Percentiles rank a stretch among this genome's conserved stretches.
Evolutionary conservation across 306 rosid genomes (phyloP).

Genomic region (Casuarina equisetifolia): DNA sequence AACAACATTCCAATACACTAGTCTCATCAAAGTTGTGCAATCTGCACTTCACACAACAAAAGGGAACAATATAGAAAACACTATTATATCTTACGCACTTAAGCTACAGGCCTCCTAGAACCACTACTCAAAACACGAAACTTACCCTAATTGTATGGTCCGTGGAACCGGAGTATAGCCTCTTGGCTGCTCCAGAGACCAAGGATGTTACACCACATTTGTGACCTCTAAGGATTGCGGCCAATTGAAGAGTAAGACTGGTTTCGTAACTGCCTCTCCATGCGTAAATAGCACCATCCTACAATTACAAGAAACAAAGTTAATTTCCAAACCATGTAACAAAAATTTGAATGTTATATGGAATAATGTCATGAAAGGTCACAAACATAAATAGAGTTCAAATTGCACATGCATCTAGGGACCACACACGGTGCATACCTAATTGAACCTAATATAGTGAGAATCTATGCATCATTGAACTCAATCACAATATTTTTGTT

Average conservation of each 20-base stretch:
- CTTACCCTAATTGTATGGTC: not conserved
- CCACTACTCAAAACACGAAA: too few species aligned
- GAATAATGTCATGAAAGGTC: not conserved
- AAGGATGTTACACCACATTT: not conserved
- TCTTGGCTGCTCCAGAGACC: not conserved
- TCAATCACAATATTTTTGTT: too few species aligned
- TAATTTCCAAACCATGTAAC: not conserved
- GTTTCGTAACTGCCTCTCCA: not conserved
- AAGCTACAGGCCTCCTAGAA: too few species aligned
- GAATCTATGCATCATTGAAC: too few species aligned
- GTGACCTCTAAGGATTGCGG: not conserved
- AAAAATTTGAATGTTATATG: not conserved
- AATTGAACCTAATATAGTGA: not conserved
- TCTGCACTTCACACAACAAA: too few species aligned
- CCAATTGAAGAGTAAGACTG: not conserved
- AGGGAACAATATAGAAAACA: too few species aligned
- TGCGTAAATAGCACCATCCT: not conserved
- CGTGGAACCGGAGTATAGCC: not conserved
- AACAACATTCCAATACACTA: too few species aligned
- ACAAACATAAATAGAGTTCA: too few species aligned
- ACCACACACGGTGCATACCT: not conserved
- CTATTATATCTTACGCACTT: too few species aligned
- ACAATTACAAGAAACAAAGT: too few species aligned
- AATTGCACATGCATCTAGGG: not conserved
- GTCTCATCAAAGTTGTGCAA: too few species aligned